Evolutionary conservation across 805 yeast genomes (phyloP).

Genomic region (Ogataea trehaloabstinens): DNA sequence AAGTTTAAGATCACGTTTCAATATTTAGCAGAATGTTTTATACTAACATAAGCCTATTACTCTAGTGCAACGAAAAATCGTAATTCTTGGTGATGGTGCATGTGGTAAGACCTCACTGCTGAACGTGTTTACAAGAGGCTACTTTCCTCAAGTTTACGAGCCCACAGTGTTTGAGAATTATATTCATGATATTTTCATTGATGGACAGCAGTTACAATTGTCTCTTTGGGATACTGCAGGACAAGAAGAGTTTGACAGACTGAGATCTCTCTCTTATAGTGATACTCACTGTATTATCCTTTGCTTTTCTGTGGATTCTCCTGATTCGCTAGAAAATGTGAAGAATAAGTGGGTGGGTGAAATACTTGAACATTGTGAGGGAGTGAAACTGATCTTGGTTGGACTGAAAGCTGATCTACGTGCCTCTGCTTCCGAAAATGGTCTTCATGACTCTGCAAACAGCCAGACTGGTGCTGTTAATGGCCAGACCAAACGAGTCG

Average conservation of each 20-base stretch:
- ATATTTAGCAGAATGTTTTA: not conserved
- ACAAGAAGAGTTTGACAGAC: conserved; percentile 94
- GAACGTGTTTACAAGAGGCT: conserved; percentile 95
- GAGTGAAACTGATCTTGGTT: conserved; percentile 88
- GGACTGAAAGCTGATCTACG: conserved; percentile 94
- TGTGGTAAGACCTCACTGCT: conserved; percentile 95
- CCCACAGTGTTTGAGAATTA: conserved; percentile 98
- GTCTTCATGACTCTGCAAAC: conserved; percentile 29
- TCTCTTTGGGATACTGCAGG: conserved; percentile 99
- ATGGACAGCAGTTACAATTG: conserved; percentile 86
- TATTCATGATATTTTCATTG: conserved; percentile 95
- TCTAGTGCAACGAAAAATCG: conserved; percentile 83
- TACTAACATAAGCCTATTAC: conserved; percentile 3
- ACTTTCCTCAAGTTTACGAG: conserved; percentile 96
- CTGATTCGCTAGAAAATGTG: conserved; percentile 92
- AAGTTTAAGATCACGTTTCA: no score
- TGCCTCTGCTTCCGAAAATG: conserved; percentile 46
- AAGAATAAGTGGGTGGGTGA: conserved; percentile 97
- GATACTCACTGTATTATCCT: conserved; percentile 97
- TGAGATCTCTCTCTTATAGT: conserved; percentile 86
- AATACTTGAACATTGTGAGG: conserved; percentile 95
- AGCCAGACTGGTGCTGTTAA: conserved; percentile 21
- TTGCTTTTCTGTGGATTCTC: conserved; percentile 91
- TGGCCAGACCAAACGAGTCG: conserved; percentile 46
- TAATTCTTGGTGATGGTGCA: conserved; percentile 96